These are phyloP conservation scores for Cyclocybe aegerita DNA, from an alignment of 768 basidiomycete species.

Conservation along the genomic window DNA sequence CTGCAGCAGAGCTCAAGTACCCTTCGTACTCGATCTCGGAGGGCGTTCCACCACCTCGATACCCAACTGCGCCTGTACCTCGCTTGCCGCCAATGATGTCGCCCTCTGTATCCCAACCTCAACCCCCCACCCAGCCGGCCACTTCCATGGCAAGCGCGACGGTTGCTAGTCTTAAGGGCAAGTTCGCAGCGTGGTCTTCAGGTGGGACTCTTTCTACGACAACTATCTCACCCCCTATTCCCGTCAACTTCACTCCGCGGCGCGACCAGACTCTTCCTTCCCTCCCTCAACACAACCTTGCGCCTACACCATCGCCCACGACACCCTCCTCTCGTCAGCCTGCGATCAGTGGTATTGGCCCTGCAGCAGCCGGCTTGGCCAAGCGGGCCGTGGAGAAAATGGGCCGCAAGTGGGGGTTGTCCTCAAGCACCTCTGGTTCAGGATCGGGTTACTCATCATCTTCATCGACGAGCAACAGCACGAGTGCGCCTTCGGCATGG, in stretches of 20 bases:
- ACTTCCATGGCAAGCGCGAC: slow-evolving; percentile 21
- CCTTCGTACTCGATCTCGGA: slow-evolving; percentile 35
- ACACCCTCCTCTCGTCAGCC: slow-evolving; percentile 49
- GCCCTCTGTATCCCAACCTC: slow-evolving; percentile 6
- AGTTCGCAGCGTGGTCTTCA: slow-evolving; percentile 48
- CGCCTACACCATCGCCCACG: not conserved
- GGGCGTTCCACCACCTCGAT: slow-evolving; percentile 22
- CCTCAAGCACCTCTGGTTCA: slow-evolving; percentile 15
- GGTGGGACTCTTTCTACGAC: slow-evolving; percentile 12
- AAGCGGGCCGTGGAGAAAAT: slow-evolving; percentile 79
- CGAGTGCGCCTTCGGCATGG: slow-evolving; percentile 38
- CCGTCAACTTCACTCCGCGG: slow-evolving; percentile 11
- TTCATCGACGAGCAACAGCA: slow-evolving; percentile 39
- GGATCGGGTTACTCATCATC: slow-evolving; percentile 42
- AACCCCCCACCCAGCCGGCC: slow-evolving; percentile 1
- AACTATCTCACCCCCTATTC: slow-evolving; percentile 4
- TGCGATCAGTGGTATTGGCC: slow-evolving; percentile 68
- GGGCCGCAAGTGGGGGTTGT: slow-evolving; percentile 57
- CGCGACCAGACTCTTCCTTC: slow-evolving; percentile 20
- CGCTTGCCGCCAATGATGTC: slow-evolving; percentile 5
- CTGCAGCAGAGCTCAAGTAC: slow-evolving; percentile 28
- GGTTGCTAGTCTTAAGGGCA: slow-evolving; percentile 38
- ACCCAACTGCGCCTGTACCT: slow-evolving; percentile 20
- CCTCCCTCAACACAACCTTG: slow-evolving; percentile 6
- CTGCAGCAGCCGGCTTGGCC: slow-evolving; percentile 73